Base-by-base conservation (phyloP, 192 early-diverging fungal species). In the Phycomyces nitens region DNA sequence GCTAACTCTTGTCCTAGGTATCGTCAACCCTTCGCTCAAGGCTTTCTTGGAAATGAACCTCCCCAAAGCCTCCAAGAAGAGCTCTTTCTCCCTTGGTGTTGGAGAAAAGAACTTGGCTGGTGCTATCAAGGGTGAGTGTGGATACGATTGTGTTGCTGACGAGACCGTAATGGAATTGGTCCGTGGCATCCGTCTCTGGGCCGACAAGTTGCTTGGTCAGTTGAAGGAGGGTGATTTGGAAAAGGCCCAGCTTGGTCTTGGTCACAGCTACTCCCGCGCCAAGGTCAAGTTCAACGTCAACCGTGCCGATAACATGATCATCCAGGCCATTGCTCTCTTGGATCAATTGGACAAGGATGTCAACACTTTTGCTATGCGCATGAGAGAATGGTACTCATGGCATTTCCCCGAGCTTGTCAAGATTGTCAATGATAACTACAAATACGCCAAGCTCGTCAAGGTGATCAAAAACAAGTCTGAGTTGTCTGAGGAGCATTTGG, bases 221-320 rank as follows among this genome's bases (percentile, higher is more conserved):
- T 78, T 98, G 42, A 97, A 95, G 87, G 83, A 88, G 11, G 93
- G 94, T 58, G 97, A 99, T 75, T 79, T 99, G 55, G 87, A 89
- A 66, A 84, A 86, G 68, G 95, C 94, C 40, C 95, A 97, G 81
- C 88, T 99, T 20, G 97, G 97, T 80, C 83, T 99, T 52, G 96
- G 96, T 68, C 97, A 99, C 83, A 89, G 91, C 15, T 98, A 97
- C 82, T 99, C 97, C 61, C 88, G 97, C 41, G 89, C 94, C 57
- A 99, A 99, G 78, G 95, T 99, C 70, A 98, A 99, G 92, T 99
- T 99, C 85, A 97, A 98, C 82, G 95, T 98, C 53, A 94, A 99
- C 87, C 80, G 95, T 62, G 88, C 88, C 34, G 97, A 99, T 79
- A 99, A 98, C 85, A 94, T 94, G 90, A 93, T 92, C 64, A 92